Conservation (phyloP, 257 asterid species). For the Primulina huaijiensis region DNA sequence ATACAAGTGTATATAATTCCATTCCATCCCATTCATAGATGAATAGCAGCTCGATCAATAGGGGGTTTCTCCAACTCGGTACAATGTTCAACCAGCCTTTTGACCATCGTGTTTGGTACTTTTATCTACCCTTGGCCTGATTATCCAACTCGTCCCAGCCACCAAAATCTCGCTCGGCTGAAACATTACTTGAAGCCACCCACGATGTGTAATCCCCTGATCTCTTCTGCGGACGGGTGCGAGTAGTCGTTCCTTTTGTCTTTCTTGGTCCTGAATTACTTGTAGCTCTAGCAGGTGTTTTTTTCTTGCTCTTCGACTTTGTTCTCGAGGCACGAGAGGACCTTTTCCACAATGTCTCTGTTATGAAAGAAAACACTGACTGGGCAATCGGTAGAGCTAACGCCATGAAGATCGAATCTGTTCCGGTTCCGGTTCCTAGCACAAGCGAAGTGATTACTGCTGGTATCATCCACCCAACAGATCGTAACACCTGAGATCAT, state of each 20-base stretch:
- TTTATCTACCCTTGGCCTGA: constrained; percentile 31
- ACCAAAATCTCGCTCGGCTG: constrained; percentile 45
- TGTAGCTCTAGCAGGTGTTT: constrained; percentile 34
- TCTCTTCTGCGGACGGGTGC: constrained; percentile 31
- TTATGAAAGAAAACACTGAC: constrained; percentile 51
- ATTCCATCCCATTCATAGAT: background rate
- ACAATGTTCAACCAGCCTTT: constrained; percentile 22
- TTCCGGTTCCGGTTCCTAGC: constrained; percentile 61
- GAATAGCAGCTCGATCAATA: constrained; percentile 32
- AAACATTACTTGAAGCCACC: constrained; percentile 37
- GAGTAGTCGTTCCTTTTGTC: constrained; percentile 34
- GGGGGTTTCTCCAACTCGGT: constrained; percentile 48
- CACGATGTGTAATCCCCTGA: constrained; percentile 46
- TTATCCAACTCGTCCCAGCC: constrained; percentile 94
- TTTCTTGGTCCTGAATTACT: constrained; percentile 32
- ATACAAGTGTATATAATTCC: background rate
- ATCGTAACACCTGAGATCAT: constrained; percentile 48
- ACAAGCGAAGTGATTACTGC: constrained; percentile 53
- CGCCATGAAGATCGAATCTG: constrained; percentile 60
- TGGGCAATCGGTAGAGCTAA: constrained; percentile 82
- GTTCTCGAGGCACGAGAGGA: constrained; percentile 34
- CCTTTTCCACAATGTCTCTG: constrained; percentile 53
- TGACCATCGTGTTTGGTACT: constrained; percentile 23
- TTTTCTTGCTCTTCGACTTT: constrained; percentile 42
- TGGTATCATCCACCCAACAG: constrained; percentile 92